phyloP scores from a whole-genome alignment of 208 protist species.

The Hexamita inflata region DNA sequence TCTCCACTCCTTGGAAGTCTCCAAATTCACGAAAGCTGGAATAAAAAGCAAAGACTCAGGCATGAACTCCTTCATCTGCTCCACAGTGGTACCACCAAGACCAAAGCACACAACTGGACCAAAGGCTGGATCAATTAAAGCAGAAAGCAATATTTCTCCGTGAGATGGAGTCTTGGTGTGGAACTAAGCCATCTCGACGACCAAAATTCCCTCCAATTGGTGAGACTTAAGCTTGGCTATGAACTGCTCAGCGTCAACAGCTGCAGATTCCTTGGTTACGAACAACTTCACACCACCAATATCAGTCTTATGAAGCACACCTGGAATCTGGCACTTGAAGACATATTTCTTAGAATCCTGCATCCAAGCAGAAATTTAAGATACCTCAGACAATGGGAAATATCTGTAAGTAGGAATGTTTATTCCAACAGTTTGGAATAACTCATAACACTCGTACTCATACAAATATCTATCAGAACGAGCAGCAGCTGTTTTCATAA shows the following conservation, averaged over 20 bases:
- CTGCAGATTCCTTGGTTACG: neutral
- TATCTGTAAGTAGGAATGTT: neutral
- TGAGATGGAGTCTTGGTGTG: neutral
- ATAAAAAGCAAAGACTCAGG: neutral
- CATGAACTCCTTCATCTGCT: constrained; percentile 6
- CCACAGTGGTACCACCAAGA: constrained; percentile 24
- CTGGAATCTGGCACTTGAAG: neutral
- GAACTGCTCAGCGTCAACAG: neutral
- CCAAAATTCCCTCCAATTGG: neutral
- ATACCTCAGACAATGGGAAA: neutral
- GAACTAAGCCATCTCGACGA: constrained; percentile 1
- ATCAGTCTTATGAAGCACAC: constrained; percentile 13
- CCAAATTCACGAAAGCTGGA: neutral
- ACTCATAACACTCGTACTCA: constrained; percentile 9
- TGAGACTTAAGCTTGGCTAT: neutral
- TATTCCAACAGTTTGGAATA: neutral
- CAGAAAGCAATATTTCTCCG: neutral
- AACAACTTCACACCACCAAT: neutral
- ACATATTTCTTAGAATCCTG: neutral
- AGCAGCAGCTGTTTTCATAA: neutral
- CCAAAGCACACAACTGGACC: constrained; percentile 21
- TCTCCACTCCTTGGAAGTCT: no score
- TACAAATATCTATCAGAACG: neutral
- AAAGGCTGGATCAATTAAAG: neutral
- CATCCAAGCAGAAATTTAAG: no score